Conservation (phyloP, 495 filamentous ascomycete genomes). For the Oleoguttula mirabilis region DNA sequence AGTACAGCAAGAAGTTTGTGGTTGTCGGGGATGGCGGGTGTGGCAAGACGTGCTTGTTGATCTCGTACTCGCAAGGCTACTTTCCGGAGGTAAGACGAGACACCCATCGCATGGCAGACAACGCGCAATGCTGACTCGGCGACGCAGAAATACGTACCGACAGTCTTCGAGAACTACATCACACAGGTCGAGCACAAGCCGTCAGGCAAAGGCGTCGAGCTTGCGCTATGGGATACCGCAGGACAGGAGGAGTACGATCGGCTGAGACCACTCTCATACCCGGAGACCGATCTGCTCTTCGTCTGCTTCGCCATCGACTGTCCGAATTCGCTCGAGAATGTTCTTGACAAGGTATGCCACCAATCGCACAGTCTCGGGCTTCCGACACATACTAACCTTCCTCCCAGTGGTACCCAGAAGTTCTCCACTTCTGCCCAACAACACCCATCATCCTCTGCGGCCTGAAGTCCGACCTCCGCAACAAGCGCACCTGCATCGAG, state of each 20-base stretch:
- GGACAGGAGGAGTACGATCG: slow-evolving; percentile 98
- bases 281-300: slow-evolving; percentile 93
- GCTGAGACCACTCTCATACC: slow-evolving; percentile 87
- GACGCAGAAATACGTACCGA: slow-evolving; percentile 97
- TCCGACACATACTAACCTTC: slow-evolving; percentile 14
- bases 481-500: slow-evolving; percentile 90
- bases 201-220: slow-evolving; percentile 84
- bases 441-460: slow-evolving; percentile 92
- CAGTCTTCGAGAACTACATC: slow-evolving; percentile 99
- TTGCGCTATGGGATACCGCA: slow-evolving; percentile 96
- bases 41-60: slow-evolving; percentile 95
- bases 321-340: slow-evolving; percentile 93
- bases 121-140: too few species aligned
- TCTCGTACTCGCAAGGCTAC: slow-evolving; percentile 94
- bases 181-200: slow-evolving; percentile 79
- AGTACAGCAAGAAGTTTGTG: slow-evolving; percentile 97
- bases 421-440: slow-evolving; percentile 95
- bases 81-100: slow-evolving; percentile 96
- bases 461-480: slow-evolving; percentile 89
- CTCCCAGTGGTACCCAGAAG: slow-evolving; percentile 91
- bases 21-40: slow-evolving; percentile 97
- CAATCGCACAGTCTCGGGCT: background rate
- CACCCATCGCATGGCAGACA: background rate
- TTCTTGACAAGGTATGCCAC: slow-evolving; percentile 81
- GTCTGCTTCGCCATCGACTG: slow-evolving; percentile 99